These are phyloP conservation scores for Globisporangium apiculatum DNA, from an alignment of 352 stramenopile genomes.

Conservation along the genomic window DNA sequence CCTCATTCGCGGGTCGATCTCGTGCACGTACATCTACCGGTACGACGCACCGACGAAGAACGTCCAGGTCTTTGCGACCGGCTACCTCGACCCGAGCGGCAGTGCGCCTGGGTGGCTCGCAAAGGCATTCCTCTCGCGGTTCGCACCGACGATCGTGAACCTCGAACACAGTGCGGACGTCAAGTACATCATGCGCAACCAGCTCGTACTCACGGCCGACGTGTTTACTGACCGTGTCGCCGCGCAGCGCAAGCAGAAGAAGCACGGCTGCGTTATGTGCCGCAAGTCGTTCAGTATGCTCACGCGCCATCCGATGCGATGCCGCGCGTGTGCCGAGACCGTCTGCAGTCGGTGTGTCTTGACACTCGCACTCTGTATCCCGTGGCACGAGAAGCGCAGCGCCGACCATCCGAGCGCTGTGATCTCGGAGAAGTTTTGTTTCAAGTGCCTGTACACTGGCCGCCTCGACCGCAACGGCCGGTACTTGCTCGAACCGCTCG, in stretches of 20 bases:
- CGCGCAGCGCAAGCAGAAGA: constrained; percentile 32
- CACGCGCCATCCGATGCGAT: constrained; percentile 56
- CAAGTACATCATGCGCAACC: constrained; percentile 63
- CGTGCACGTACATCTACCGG: constrained; percentile 55
- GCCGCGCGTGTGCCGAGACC: constrained; percentile 70
- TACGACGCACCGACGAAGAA: constrained; percentile 43
- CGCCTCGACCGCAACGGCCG: constrained; percentile 50
- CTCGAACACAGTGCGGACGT: constrained; percentile 65
- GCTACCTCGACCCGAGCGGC: constrained; percentile 41
- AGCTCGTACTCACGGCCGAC: constrained; percentile 28
- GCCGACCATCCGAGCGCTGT: constrained; percentile 24
- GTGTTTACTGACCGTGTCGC: constrained; percentile 27
- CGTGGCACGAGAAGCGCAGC: constrained; percentile 38
- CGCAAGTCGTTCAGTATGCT: constrained; percentile 65
- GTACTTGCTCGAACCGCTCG: constrained; percentile 23
- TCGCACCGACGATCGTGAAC: constrained; percentile 49
- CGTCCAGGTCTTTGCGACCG: constrained; percentile 64
- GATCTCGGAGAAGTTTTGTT: constrained; percentile 63
- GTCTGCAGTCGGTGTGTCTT: constrained; percentile 65
- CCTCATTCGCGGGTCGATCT: constrained; percentile 47
- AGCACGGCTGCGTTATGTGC: constrained; percentile 62
- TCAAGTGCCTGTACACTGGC: constrained; percentile 68
- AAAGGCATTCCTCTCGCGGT: constrained; percentile 53
- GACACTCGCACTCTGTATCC: constrained; percentile 52
- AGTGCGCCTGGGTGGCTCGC: constrained; percentile 37